Base-by-base conservation (phyloP, 345 rosid genomes). In the Turritis glabra region DNA sequence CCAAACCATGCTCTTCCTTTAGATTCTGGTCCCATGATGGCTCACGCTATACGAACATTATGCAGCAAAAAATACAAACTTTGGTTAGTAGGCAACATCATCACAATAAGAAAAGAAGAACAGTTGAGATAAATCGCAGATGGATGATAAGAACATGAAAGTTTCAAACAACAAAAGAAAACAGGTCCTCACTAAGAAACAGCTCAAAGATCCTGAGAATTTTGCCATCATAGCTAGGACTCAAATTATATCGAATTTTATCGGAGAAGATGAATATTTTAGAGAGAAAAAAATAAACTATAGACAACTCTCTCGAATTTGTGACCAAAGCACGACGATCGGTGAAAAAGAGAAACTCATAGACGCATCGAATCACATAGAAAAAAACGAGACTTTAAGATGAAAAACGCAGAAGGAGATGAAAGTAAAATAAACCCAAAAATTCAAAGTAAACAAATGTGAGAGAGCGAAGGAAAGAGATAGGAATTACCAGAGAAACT, bases 1-100 rank as follows among this genome's bases (percentile, higher is more conserved):
- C 92, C 88, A 66, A 87, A 84, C 96, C 90, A 92, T 30, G 84
- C 60, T 55, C 72, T 81, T 73, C 82, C 83, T 73, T 80, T 87
- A 17, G 53, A 69, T 41, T 83, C 86, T 23, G 79, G 51, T 73
- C 84, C 92, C 97, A 89, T 89, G 4, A 89, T 91, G 0, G 11
- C 1, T 69, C 63, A 76, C 70, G 11, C 80, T 74, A 56, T 13
- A 68, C 59, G 1, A 41, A 12, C 30, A 10, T 8, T 74, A 44
- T 55, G 58, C 65, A 44, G 56, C n/a, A n/a, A 9, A 32, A 32
- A 32, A 32, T 32, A 32, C 10, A 32, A 32, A 32, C 35, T 32
- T 32, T 32, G 35, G 35, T 32, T 7, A 32, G 10, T 7, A 32
- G 10, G 35, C 8, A 32, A 32, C 10, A 32, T 32, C 35, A 32